Evolutionary conservation across 2,329 filamentous ascomycete genomes (phyloP).

Genomic region (Fonsecaea monophora): DNA sequence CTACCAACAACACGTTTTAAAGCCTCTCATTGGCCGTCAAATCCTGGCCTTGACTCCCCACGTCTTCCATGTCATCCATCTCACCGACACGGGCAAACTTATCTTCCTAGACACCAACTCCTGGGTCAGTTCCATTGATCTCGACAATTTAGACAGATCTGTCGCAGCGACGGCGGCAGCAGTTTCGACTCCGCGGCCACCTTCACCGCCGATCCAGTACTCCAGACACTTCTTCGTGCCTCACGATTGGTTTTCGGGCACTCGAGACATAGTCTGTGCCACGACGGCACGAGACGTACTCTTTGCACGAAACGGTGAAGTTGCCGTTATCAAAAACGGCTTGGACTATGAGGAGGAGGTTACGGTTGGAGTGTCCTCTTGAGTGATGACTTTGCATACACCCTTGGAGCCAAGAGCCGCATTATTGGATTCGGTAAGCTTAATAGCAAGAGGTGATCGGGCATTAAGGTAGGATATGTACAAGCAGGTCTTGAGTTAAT

Average conservation of each 20-base stretch:
- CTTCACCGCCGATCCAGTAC: not conserved
- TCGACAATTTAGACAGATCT: not conserved
- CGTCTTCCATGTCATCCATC: conserved; percentile 5
- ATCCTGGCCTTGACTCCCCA: not conserved
- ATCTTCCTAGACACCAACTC: conserved; percentile 1
- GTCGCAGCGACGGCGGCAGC: not conserved
- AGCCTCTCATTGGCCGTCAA: not conserved
- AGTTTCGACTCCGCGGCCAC: not conserved
- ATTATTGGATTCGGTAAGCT: not conserved
- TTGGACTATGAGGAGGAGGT: conserved; percentile 1
- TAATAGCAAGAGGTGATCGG: not conserved
- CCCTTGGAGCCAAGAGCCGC: not conserved
- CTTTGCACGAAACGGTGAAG: conserved; percentile 6
- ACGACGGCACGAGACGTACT: conserved; percentile 3
- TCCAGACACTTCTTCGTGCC: conserved; percentile 4
- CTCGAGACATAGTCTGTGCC: conserved; percentile 3
- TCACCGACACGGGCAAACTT: not conserved
- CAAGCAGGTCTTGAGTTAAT: too few species aligned
- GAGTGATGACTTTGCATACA: not conserved
- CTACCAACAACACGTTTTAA: too few species aligned
- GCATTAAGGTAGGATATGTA: too few species aligned
- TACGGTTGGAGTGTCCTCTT: not conserved
- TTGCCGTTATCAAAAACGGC: conserved; percentile 7
- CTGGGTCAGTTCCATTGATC: conserved; percentile 6
- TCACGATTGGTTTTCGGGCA: conserved; percentile 4